These are phyloP conservation scores for Shiraia sp. DNA, from an alignment of 2,329 filamentous ascomycete genomes.

Conservation along the genomic window DNA sequence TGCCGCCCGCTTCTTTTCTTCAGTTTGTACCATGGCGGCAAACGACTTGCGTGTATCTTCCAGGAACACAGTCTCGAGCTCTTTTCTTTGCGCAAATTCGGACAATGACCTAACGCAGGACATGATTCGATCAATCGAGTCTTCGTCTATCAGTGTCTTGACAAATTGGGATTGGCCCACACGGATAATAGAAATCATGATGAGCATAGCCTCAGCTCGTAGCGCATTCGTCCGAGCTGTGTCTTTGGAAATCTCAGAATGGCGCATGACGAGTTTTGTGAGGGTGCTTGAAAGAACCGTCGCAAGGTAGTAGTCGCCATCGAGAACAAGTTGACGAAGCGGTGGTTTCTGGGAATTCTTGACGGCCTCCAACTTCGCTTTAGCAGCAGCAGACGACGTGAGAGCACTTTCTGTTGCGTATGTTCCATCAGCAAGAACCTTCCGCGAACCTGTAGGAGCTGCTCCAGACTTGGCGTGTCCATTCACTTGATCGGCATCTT, in stretches of 20 bases:
- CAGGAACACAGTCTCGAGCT: constrained; percentile 88
- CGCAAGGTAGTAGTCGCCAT: constrained; percentile 95
- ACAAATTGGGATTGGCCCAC: constrained; percentile 99
- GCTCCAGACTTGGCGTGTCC: constrained; percentile 72
- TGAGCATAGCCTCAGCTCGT: constrained; percentile 95
- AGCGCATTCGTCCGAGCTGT: constrained; percentile 87
- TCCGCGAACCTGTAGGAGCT: constrained; percentile 80
- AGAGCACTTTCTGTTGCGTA: constrained; percentile 97
- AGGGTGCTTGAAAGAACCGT: constrained; percentile 94
- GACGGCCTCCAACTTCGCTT: constrained; percentile 91
- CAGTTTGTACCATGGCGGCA: constrained; percentile 93
- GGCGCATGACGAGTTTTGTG: constrained; percentile 96
- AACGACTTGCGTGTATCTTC: constrained; percentile 96
- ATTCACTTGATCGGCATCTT: constrained; percentile 72
- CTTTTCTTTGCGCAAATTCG: constrained; percentile 86
- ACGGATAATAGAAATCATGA: constrained; percentile 98
- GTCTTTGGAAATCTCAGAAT: constrained; percentile 89
- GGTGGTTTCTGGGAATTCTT: constrained; percentile 97
- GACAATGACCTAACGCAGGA: constrained; percentile 90
- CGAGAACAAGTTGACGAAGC: constrained; percentile 85
- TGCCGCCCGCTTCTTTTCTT: constrained; percentile 96
- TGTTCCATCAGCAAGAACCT: constrained; percentile 92
- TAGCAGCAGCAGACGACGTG: constrained; percentile 86
- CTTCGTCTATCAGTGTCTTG: constrained; percentile 95
- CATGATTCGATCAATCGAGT: constrained; percentile 98